Evolutionary conservation across 148 eudicot genomes (phyloP).

Genomic region (Vaccinium myrtillus): DNA sequence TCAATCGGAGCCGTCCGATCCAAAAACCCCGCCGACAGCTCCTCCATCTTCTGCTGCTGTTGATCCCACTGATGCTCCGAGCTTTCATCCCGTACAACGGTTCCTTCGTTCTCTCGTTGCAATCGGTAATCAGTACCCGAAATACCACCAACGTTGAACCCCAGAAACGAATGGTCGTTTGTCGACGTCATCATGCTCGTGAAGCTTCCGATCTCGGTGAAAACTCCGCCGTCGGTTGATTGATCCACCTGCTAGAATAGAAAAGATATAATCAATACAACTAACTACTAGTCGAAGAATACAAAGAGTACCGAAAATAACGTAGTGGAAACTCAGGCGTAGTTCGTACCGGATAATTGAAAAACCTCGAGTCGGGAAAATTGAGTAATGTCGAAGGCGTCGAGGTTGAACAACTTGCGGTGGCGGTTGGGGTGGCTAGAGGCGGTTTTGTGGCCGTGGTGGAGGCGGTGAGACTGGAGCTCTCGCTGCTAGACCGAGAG

Average conservation of each 20-base stretch:
- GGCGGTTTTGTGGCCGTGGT: slow-evolving; percentile 16
- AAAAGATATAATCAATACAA: too few relatives aligned
- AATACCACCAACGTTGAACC: slow-evolving; percentile 24
- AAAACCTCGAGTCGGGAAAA: slow-evolving; percentile 21
- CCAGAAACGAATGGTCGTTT: slow-evolving; percentile 18
- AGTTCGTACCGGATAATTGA: slow-evolving; percentile 12
- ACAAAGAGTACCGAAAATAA: too few relatives aligned
- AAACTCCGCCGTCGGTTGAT: slow-evolving; percentile 19
- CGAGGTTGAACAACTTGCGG: slow-evolving; percentile 13
- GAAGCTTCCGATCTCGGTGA: slow-evolving; percentile 34
- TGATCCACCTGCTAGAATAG: slow-evolving; percentile 10
- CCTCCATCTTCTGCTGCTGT: slow-evolving; percentile 9
- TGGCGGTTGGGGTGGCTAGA: neutral
- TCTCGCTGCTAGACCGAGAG: slow-evolving; percentile 41
- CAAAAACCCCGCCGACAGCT: slow-evolving; percentile 16
- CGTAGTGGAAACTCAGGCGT: neutral
- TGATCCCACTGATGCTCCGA: slow-evolving; percentile 17
- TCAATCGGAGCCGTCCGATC: slow-evolving; percentile 30
- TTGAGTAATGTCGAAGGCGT: slow-evolving; percentile 8
- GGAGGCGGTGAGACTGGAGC: slow-evolving; percentile 48
- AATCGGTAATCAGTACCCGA: slow-evolving; percentile 26
- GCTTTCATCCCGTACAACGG: neutral
- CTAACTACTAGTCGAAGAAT: too few relatives aligned
- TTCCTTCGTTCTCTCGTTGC: slow-evolving; percentile 5
- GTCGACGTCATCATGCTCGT: slow-evolving; percentile 43